Evolutionary conservation across 768 basidiomycete genomes (phyloP), one percentile per base, ranked within the genome.

Genomic region (Mycena polygramma): DNA sequence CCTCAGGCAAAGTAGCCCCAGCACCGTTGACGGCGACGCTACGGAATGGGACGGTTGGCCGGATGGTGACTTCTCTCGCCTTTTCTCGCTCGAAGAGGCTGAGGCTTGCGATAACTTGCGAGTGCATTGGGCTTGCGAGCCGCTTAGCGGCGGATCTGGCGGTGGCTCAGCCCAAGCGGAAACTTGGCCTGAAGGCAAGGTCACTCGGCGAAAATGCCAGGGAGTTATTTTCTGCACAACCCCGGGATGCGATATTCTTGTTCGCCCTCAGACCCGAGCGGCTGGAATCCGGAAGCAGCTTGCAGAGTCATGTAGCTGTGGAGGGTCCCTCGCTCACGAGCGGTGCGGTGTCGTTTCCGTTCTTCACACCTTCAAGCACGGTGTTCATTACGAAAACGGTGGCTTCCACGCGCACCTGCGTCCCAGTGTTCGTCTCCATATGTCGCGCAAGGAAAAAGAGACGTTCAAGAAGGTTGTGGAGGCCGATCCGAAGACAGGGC

Each of bases 401-500:
- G 76, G 75, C 0, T 26, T 10, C 52, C 76, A 77, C 43, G n/a
- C 17, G 6, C 76, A 77, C 57, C 26, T 26, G 7, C 66, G 73
- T 4, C 75, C 76, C 5, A 71, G 72, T 0, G 71, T 63, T 52
- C 30, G 73, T 48, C 72, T 75, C 19, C 73, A 76, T 48, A 55
- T 75, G 22, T 45, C 60, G 11, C 41, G n/a, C 11, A 51, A 57
- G 5, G 71, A 75, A 51, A 46, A 53, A 30, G 24, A 49, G 0
- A 11, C 61, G 15, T 69, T 76, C 24, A 9, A 24, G 36, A 48
- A 63, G 19, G 17, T 76, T 1, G 70, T 76, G 15, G 57, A 59
- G 36, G 6, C 62, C 8, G 22, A 77, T 45, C 76, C 76, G 2
- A 62, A 57, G 1, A 43, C 65, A 0, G 73, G 76, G 6, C 75